phyloP scores from a whole-genome alignment of 1,284 basidiomycete genomes.

The Ceratobasidium sp. region DNA sequence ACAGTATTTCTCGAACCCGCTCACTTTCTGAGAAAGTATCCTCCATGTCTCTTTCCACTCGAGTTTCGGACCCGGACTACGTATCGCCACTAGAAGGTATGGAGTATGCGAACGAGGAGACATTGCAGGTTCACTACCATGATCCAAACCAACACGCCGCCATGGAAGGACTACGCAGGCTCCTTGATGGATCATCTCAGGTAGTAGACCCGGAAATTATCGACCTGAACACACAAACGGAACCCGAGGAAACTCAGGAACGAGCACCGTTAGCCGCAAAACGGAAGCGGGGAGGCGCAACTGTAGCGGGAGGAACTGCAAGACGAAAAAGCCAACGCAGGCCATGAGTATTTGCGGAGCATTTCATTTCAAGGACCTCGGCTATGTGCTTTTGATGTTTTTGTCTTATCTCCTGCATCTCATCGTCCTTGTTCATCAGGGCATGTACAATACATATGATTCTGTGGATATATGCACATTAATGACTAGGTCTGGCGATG shows the following conservation, averaged over 20 bases:
- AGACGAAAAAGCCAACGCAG: slow-evolving; percentile 18
- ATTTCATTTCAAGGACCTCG: neutral
- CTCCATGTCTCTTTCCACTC: slow-evolving; percentile 23
- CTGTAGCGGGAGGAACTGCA: neutral
- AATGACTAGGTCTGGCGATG: no score
- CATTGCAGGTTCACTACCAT: slow-evolving; percentile 35
- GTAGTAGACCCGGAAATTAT: slow-evolving; percentile 4
- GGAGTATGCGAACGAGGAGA: slow-evolving; percentile 30
- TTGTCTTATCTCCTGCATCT: slow-evolving; percentile 1
- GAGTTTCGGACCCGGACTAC: slow-evolving; percentile 19
- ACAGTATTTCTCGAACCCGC: neutral
- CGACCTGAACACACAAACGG: slow-evolving; percentile 23
- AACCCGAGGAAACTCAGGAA: slow-evolving; percentile 21
- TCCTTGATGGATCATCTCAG: slow-evolving; percentile 30
- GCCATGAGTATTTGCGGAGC: neutral
- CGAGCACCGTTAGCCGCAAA: neutral
- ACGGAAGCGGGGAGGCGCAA: slow-evolving; percentile 32
- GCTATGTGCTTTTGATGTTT: neutral
- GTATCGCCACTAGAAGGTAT: slow-evolving; percentile 30
- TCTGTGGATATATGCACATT: neutral
- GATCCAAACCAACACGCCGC: slow-evolving; percentile 40
- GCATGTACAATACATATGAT: neutral
- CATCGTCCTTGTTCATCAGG: neutral
- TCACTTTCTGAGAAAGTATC: slow-evolving; percentile 28
- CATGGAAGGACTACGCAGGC: slow-evolving; percentile 27